Conservation (phyloP, 2,329 filamentous ascomycete species). For the Ophiostoma perfectum region DNA sequence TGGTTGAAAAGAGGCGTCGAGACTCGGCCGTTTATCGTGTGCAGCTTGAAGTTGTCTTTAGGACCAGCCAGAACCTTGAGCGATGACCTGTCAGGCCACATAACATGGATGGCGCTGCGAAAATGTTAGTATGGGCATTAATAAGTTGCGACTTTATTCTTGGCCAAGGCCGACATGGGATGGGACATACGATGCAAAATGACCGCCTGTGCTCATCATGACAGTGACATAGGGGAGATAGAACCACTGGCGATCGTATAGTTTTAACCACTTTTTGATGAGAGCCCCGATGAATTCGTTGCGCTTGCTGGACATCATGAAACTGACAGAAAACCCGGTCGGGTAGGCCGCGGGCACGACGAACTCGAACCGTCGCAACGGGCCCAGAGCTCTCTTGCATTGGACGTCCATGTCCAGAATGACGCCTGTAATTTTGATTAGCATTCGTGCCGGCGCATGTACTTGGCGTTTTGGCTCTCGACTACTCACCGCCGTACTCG, state of each 20-base stretch:
- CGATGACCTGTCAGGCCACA: constrained; percentile 7
- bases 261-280: constrained; percentile 16
- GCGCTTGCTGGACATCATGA: constrained; percentile 21
- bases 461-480: background rate
- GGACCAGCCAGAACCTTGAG: constrained; percentile 21
- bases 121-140: background rate
- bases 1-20: constrained; percentile 21
- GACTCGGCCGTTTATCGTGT: constrained; percentile 21
- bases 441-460: constrained; percentile 31
- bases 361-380: constrained; percentile 21
- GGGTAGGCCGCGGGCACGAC: constrained; percentile 20
- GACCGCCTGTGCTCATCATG: constrained; percentile 22
- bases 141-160: background rate
- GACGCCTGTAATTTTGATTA: background rate
- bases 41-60: constrained; percentile 17
- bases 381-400: constrained; percentile 21
- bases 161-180: no score
- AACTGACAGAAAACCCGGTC: constrained; percentile 20
- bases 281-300: constrained; percentile 18
- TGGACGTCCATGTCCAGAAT: constrained; percentile 22
- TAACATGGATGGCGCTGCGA: constrained; percentile 14
- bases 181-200: constrained; percentile 19
- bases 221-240: constrained; percentile 20
- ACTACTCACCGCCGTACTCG: constrained; percentile 55
- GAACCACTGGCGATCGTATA: constrained; percentile 20